phyloP scores from a whole-genome alignment of 1,284 basidiomycete species.

The Taiwanofungus camphoratus region DNA sequence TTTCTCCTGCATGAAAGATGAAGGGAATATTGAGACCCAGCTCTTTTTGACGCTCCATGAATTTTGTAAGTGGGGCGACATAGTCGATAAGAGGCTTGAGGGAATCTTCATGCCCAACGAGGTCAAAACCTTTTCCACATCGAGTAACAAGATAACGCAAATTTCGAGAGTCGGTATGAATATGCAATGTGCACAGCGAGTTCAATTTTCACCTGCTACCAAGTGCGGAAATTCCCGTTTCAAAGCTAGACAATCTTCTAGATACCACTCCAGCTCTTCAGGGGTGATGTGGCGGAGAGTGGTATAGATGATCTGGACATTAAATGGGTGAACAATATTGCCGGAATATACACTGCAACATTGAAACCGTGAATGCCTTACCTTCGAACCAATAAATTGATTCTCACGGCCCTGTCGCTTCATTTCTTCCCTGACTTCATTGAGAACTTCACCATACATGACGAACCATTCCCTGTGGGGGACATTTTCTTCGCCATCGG shows the following conservation, averaged over 20 bases:
- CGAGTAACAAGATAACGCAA: no score
- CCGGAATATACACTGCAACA: not conserved
- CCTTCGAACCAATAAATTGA: conserved; percentile 62
- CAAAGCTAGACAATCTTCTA: conserved; percentile 67
- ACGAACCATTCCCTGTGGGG: conserved; percentile 57
- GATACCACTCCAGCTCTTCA: conserved; percentile 59
- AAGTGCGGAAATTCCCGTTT: conserved; percentile 73
- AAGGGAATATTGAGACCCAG: conserved; percentile 66
- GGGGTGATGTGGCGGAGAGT: conserved; percentile 53
- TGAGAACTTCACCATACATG: conserved; percentile 51
- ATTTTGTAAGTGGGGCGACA: conserved; percentile 53
- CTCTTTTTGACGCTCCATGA: conserved; percentile 51
- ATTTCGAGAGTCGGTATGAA: no score
- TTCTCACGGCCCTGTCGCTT: conserved; percentile 44
- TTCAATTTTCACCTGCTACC: conserved; percentile 66
- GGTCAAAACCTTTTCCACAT: conserved; percentile 62
- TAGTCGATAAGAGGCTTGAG: conserved; percentile 61
- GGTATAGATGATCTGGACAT: conserved; percentile 61
- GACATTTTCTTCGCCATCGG: conserved; percentile 50
- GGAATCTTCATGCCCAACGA: conserved; percentile 72
- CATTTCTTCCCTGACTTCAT: conserved; percentile 51
- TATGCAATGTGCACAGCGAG: no score
- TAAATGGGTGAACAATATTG: not conserved
- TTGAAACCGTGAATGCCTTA: conserved; percentile 20
- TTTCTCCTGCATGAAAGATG: conserved; percentile 78